phyloP scores from a whole-genome alignment of 495 filamentous ascomycete genomes.

The Neurospora sp. region DNA sequence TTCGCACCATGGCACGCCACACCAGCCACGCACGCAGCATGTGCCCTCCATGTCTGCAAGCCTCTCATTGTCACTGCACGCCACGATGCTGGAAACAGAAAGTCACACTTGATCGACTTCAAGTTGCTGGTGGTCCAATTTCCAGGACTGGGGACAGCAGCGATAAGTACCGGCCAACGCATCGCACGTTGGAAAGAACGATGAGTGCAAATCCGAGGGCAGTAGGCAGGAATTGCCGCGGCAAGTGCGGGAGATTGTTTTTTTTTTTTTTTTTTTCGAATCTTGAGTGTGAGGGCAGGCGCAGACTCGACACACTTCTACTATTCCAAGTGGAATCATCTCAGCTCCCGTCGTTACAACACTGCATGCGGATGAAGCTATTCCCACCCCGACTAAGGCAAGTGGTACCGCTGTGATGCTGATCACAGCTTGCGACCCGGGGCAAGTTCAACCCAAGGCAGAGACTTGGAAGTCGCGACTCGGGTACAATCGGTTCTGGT shows the following conservation, averaged over 20 bases:
- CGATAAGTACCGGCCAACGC: neutral
- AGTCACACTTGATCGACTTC: neutral
- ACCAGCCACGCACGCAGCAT: neutral
- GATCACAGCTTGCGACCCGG: neutral
- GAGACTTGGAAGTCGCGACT: neutral
- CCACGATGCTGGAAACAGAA: neutral
- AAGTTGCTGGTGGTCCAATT: neutral
- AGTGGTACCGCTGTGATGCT: neutral
- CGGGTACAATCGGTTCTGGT: neutral
- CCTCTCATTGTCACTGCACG: neutral
- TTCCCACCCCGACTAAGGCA: neutral
- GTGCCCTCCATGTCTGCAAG: neutral
- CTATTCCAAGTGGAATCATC: neutral
- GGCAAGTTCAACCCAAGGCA: neutral
- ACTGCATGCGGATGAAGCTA: neutral
- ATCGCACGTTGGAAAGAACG: neutral
- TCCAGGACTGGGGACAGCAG: neutral
- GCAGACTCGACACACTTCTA: neutral
- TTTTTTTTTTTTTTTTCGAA: no score
- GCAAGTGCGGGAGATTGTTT: neutral
- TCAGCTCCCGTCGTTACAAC: neutral
- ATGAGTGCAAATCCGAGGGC: neutral
- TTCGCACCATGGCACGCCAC: neutral
- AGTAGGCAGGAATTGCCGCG: neutral
- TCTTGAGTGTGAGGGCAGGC: neutral